Evolutionary conservation across 2,329 filamentous ascomycete species (phyloP).

Genomic region (Colletotrichum chlorophyti): DNA sequence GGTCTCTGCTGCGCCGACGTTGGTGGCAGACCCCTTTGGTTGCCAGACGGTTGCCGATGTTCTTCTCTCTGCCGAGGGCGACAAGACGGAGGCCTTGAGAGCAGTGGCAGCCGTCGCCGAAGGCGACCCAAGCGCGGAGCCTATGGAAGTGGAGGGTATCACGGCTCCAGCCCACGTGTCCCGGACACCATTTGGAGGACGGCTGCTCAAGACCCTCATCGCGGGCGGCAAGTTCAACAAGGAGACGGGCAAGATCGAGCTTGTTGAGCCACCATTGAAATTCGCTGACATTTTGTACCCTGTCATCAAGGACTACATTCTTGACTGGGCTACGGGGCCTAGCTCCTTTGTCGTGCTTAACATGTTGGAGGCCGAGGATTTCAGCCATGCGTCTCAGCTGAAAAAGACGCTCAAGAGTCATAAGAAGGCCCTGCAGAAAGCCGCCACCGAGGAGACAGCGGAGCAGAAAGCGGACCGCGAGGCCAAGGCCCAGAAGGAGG

Average conservation of each 20-base stretch:
- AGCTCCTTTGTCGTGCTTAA: slow-evolving; percentile 88
- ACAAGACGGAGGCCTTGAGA: slow-evolving; percentile 76
- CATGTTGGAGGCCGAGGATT: slow-evolving; percentile 77
- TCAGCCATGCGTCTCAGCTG: slow-evolving; percentile 70
- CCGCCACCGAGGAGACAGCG: slow-evolving; percentile 64
- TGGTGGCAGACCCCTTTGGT: slow-evolving; percentile 80
- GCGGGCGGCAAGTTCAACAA: slow-evolving; percentile 88
- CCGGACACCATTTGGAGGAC: slow-evolving; percentile 69
- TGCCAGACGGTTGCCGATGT: slow-evolving; percentile 87
- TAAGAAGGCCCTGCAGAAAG: slow-evolving; percentile 73
- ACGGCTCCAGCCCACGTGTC: slow-evolving; percentile 57
- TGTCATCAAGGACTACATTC: slow-evolving; percentile 74
- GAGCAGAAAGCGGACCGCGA: slow-evolving; percentile 60
- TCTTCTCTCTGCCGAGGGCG: slow-evolving; percentile 76
- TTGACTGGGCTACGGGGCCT: slow-evolving; percentile 85
- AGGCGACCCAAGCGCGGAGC: slow-evolving; percentile 56
- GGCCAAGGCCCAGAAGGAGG: slow-evolving; percentile 52
- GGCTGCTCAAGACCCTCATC: slow-evolving; percentile 90
- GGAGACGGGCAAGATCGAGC: slow-evolving; percentile 71
- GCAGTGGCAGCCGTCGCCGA: slow-evolving; percentile 71
- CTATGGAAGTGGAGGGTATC: slow-evolving; percentile 45
- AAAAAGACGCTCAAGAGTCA: slow-evolving; percentile 75
- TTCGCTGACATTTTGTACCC: slow-evolving; percentile 87
- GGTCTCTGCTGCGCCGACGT: slow-evolving; percentile 67
- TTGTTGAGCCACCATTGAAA: slow-evolving; percentile 76